Base-by-base conservation (phyloP, 345 rosid genomes). In the Populus ilicifolia region DNA sequence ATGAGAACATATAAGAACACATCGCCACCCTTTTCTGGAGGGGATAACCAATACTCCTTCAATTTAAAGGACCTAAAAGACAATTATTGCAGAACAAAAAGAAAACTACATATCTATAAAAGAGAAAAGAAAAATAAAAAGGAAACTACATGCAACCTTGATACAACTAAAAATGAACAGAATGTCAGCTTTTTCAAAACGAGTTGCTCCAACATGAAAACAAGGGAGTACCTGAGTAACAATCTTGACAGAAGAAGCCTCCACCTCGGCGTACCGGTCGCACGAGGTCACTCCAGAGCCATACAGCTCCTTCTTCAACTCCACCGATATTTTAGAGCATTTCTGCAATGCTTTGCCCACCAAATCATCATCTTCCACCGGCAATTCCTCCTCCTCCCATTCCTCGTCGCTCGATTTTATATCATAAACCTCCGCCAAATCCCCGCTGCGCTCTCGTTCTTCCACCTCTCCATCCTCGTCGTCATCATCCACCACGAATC, bases 301-400 rank as follows among this genome's bases (percentile, higher is more conserved):
- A 66, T 92, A 96, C 12, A 96, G 86, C 85, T 89, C 97, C 75
- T 83, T 86, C 80, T 90, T 86, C 35, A 96, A 87, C 79, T 90
- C 97, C 41, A 85, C 81, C 1, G 99, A 93, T 80, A 91, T 96
- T 75, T 88, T 92, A 5, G 94, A 87, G 80, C 99, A 96, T 79
- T 90, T 93, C 79, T 91, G 96, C 84, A 93, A 75, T 33, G 99
- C 96, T 80, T 88, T 90, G 44, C 94, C 97, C 3, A 96, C 97
- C 71, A 93, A 97, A 78, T 93, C 98, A 43, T 86, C 93, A 1
- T 71, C 81, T 68, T 80, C 78, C 21, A 54, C 54, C 25, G 64
- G 76, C 71, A 18, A 11, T 21, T 46, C 81, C 80, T 67, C 81
- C 44, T 62, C 71, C 59, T 62, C 88, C 56, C 69, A 21, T 11